These are phyloP conservation scores for Cadophora malorum DNA, from an alignment of 2,329 filamentous ascomycete genomes.

Conservation along the genomic window DNA sequence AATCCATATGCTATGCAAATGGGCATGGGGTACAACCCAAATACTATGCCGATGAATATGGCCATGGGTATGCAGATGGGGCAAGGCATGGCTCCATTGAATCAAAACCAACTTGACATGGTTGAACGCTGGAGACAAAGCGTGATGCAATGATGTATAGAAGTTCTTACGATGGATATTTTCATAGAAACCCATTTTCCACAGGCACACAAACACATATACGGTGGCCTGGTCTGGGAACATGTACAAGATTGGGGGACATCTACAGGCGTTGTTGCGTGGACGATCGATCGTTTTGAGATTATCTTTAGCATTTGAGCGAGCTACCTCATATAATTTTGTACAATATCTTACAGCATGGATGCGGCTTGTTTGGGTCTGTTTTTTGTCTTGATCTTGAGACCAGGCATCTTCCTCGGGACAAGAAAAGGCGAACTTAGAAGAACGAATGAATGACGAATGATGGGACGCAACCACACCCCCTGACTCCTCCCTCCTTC, in stretches of 20 bases:
- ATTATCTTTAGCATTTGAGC: conserved; percentile 7
- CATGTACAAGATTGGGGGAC: conserved; percentile 2
- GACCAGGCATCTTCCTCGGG: neutral
- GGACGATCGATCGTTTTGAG: neutral
- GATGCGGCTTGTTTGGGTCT: neutral
- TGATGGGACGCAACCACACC: neutral
- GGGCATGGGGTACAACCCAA: conserved; percentile 31
- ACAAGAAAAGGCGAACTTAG: neutral
- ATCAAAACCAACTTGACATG: conserved; percentile 46
- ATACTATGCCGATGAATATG: conserved; percentile 34
- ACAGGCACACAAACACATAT: neutral
- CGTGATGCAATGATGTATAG: conserved; percentile 41
- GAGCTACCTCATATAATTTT: neutral
- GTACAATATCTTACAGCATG: conserved; percentile 10
- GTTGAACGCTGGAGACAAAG: conserved; percentile 47
- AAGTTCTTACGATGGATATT: neutral
- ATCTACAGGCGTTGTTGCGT: conserved; percentile 10
- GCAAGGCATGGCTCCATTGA: conserved; percentile 34
- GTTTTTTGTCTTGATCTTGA: neutral
- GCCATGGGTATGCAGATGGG: conserved; percentile 35
- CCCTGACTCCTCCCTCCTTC: neutral
- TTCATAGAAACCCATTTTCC: neutral
- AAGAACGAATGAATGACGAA: conserved; percentile 12
- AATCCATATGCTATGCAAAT: conserved; percentile 37
- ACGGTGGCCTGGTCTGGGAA: neutral